Evolutionary conservation across 208 protist genomes (phyloP).

Genomic region (Leishmania lainsoni): DNA sequence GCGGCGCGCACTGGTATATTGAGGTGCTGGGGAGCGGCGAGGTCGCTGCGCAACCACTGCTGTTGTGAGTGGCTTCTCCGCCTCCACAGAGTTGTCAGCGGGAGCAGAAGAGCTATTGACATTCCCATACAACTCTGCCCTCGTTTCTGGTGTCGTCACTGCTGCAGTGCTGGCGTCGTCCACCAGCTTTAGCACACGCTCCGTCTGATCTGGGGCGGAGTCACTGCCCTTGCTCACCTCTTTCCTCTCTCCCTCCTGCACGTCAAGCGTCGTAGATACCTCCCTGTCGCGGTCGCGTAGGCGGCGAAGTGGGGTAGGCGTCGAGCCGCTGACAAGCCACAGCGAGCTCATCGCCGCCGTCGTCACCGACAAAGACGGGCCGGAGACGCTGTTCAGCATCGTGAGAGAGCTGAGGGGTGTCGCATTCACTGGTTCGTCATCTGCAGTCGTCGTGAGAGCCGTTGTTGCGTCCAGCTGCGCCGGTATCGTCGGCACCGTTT

Average conservation of each 20-base stretch:
- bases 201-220: neutral
- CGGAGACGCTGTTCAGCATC: neutral
- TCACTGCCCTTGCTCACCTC: neutral
- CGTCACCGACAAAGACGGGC: slow-evolving; percentile 9
- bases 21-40: neutral
- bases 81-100: neutral
- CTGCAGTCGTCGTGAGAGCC: neutral
- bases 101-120: neutral
- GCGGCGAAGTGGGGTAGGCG: slow-evolving; percentile 49
- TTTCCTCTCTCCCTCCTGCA: neutral
- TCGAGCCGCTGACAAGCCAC: slow-evolving; percentile 53
- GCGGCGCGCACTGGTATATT: neutral
- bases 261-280: neutral
- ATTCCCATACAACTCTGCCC: neutral
- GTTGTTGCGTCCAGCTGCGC: neutral
- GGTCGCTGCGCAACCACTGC: neutral
- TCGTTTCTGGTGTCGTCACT: neutral
- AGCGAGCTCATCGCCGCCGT: slow-evolving; percentile 32
- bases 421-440: neutral
- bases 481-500: neutral
- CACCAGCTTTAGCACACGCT: neutral
- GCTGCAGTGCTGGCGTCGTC: neutral
- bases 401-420: slow-evolving; percentile 7
- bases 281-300: slow-evolving; percentile 16
- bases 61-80: no score